Conservation (phyloP, 129 eudicot species). For the Tagetes patula region DNA sequence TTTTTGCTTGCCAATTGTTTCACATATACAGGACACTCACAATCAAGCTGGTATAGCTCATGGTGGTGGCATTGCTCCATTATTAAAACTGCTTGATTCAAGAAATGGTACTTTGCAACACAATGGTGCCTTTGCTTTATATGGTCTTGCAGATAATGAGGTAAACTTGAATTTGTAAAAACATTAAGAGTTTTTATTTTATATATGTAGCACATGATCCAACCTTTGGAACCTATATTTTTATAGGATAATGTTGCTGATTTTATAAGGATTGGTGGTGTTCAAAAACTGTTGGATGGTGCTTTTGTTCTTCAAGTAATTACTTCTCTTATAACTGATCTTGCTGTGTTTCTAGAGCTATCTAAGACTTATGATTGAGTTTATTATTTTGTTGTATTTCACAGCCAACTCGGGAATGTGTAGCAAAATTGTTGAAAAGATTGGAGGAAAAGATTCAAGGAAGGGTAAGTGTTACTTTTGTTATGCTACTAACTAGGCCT, state of each 20-base stretch:
- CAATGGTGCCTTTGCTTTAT: constrained; percentile 95
- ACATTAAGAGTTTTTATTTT: not conserved
- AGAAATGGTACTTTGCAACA: constrained; percentile 88
- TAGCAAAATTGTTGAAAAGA: constrained; percentile 67
- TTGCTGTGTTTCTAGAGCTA: not conserved
- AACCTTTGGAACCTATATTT: constrained; percentile 7
- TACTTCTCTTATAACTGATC: not conserved
- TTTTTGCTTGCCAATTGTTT: constrained; percentile 20
- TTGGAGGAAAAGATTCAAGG: constrained; percentile 87
- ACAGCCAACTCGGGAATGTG: constrained; percentile 86
- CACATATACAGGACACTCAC: constrained; percentile 66
- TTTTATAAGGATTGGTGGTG: constrained; percentile 75
- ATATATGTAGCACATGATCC: constrained; percentile 2
- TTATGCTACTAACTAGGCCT: constrained; percentile 11
- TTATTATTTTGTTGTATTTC: constrained; percentile 10
- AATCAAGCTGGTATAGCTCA: constrained; percentile 97
- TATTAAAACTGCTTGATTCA: constrained; percentile 81
- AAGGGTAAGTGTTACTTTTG: constrained; percentile 52
- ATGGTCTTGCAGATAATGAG: constrained; percentile 98
- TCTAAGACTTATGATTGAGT: not conserved
- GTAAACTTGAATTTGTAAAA: constrained; percentile 35
- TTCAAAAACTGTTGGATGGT: constrained; percentile 83
- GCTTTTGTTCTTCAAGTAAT: constrained; percentile 79
- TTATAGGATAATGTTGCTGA: constrained; percentile 86
- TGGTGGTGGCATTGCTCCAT: constrained; percentile 74